Evolutionary conservation across 257 asterid genomes (phyloP), one percentile per base, ranked within the genome.

Genomic region (Pogostemon cablin): DNA sequence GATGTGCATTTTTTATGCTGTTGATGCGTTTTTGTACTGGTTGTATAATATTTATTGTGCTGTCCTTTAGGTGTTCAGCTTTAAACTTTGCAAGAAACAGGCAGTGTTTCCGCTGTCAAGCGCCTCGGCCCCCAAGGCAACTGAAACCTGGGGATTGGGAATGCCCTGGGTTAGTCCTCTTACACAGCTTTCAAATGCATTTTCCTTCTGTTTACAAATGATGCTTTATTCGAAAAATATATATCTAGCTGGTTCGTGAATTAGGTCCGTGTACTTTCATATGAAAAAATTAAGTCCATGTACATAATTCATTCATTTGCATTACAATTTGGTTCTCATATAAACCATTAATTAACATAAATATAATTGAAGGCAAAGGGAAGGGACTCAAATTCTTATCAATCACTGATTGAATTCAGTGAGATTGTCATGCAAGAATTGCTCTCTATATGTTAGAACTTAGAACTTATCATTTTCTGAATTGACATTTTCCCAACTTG

Each of bases 121-220:
- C 47, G 70, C 77, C 81, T 43, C 98, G 95, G 3, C 96, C 96
- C 10, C 75, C 67, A 74, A 83, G 86, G 78, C 77, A 79, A 38
- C 81, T 92, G 35, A 78, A 62, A 73, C 90, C 87, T 3, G 99
- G 98, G 65, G 98, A 95, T 60, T 95, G 99, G 99, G 91, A 89
- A 68, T 93, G 97, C 82, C 82, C 93, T 32, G 50, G 72, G 96
- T 93, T 74, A 89, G 90, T 86, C 80, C 59, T 46, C 10, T 71
- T 62, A 35, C 49, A 39, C 11, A 34, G 11, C 41, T 60, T 41
- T 69, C 71, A 54, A 25, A 75, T 64, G n/a, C 69, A 67, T 62
- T 71, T 59, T 42, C 44, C 46, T 59, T 35, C 17, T 48, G 34
- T 43, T 37, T 38, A 49, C 47, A 4, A 65, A 10, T 58, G 54